Percentiles rank a stretch among this genome's conserved stretches.
These are phyloP conservation scores for Acacia crassicarpa DNA, from an alignment of 306 rosid species.

Conservation along the genomic window DNA sequence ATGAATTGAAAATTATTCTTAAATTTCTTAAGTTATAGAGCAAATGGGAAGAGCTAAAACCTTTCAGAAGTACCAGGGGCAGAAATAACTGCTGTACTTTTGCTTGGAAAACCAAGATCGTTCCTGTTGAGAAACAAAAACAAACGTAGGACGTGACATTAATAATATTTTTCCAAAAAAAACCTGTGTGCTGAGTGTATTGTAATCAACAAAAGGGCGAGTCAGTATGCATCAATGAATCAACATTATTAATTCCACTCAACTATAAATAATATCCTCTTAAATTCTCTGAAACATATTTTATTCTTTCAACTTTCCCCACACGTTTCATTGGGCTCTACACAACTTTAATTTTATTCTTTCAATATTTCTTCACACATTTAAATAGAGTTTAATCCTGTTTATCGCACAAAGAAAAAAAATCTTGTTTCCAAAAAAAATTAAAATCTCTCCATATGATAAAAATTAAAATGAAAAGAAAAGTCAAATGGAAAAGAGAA, in stretches of 20 bases:
- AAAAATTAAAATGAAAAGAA: not conserved
- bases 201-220: not conserved
- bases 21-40: slow-evolving; percentile 8
- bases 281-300: too few species aligned
- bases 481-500: slow-evolving; percentile 7
- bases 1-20: not conserved
- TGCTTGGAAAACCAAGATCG: slow-evolving; percentile 56
- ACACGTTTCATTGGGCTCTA: not conserved
- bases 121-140: slow-evolving; percentile 50
- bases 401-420: not conserved
- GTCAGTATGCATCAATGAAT: not conserved
- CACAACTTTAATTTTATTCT: not conserved
- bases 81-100: slow-evolving; percentile 51
- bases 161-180: slow-evolving; percentile 9
- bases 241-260: not conserved
- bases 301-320: too few species aligned
- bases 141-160: slow-evolving; percentile 32
- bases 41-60: slow-evolving; percentile 40
- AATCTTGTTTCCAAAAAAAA: not conserved
- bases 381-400: not conserved
- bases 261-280: too few species aligned
- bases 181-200: not conserved
- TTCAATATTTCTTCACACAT: not conserved
- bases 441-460: not conserved
- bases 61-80: slow-evolving; percentile 84